Percentiles rank a stretch among this genome's conserved stretches.
These are phyloP conservation scores for Orbilia blumenaviensis DNA, from an alignment of 2,329 filamentous ascomycete genomes.

Conservation along the genomic window DNA sequence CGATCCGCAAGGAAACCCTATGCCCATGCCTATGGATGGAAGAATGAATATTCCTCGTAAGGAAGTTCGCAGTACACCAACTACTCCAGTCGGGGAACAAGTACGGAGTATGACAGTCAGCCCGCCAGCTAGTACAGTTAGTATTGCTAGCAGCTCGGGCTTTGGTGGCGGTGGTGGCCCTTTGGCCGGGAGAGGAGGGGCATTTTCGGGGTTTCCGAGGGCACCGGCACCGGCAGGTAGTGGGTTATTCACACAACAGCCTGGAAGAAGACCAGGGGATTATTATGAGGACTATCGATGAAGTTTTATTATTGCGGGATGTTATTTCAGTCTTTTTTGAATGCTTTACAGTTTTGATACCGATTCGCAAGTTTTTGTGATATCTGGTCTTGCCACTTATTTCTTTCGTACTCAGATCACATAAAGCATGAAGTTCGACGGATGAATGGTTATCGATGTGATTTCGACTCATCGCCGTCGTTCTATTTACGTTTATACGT, in stretches of 20 bases:
- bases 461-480: too few relatives aligned
- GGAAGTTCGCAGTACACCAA: constrained; percentile 11
- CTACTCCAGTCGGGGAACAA: constrained; percentile 13
- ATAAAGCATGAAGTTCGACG: too few relatives aligned
- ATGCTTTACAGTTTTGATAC: background rate
- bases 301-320: too few relatives aligned
- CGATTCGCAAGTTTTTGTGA: background rate
- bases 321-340: too few relatives aligned
- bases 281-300: constrained; percentile 43
- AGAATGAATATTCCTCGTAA: constrained; percentile 45
- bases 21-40: constrained; percentile 14
- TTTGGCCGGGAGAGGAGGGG: constrained; percentile 33
- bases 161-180: constrained; percentile 39
- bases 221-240: constrained; percentile 42
- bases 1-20: constrained; percentile 25
- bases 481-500: too few relatives aligned
- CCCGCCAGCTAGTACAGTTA: constrained; percentile 37
- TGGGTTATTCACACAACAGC: constrained; percentile 13
- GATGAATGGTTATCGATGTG: too few relatives aligned
- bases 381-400: background rate
- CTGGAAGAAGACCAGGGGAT: constrained; percentile 15
- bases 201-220: constrained; percentile 38
- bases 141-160: constrained; percentile 30
- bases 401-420: too few relatives aligned
- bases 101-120: constrained; percentile 37